phyloP scores from a whole-genome alignment of 176 grass and related monocot genomes.

The Eragrostis nindensis region DNA sequence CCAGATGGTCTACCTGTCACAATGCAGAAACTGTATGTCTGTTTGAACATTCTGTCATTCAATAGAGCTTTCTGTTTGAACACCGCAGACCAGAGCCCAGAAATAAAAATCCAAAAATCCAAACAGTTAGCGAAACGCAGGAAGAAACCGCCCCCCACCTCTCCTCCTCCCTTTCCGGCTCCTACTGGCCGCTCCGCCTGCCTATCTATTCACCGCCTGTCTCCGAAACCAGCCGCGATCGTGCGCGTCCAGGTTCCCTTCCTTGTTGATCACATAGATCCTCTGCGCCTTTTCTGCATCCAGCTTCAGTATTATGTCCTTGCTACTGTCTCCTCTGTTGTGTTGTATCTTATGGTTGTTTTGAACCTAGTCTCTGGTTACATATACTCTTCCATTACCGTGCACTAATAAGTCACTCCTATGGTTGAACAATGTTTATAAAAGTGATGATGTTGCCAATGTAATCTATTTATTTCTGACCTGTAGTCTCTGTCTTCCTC shows the following conservation, averaged over 20 bases:
- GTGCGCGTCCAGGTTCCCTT: slow-evolving; percentile 39
- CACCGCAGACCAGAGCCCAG: neutral
- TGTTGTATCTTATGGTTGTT: no score
- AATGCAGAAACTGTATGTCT: slow-evolving; percentile 74
- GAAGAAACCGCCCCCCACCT: neutral
- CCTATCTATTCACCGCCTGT: slow-evolving; percentile 2
- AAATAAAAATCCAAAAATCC: slow-evolving; percentile 37
- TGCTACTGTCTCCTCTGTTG: slow-evolving; percentile 57
- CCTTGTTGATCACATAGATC: slow-evolving; percentile 63
- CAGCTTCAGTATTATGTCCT: slow-evolving; percentile 75
- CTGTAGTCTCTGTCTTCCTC: slow-evolving; percentile 85
- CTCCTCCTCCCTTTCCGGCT: neutral
- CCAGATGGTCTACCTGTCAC: slow-evolving; percentile 87
- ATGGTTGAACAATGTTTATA: no score
- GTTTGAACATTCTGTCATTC: slow-evolving; percentile 14
- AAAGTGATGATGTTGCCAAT: no score
- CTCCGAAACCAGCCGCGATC: slow-evolving; percentile 27
- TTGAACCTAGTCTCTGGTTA: no score
- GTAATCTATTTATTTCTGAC: slow-evolving; percentile 66
- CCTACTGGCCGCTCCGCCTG: slow-evolving; percentile 22
- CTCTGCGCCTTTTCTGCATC: slow-evolving; percentile 76
- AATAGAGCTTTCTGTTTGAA: neutral
- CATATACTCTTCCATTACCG: no score
- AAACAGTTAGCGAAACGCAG: neutral
- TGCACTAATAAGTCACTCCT: no score